Base-by-base conservation (phyloP, 345 rosid genomes). In the Murraya koenigii region DNA sequence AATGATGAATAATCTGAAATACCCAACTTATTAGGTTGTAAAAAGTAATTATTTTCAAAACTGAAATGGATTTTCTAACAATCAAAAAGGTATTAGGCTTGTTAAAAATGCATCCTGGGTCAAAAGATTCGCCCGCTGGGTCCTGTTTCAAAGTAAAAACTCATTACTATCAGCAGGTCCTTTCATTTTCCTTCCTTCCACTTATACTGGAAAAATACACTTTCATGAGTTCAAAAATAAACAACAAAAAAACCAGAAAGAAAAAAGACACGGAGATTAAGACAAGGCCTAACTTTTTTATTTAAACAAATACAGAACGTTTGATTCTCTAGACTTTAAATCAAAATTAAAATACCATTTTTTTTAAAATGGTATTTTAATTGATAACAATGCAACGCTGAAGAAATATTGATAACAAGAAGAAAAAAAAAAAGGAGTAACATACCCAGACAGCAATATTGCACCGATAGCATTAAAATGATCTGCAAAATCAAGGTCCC, bases 361-460 rank as follows among this genome's bases (percentile, higher is more conserved):
- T n/a, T 66, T 35, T 62, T n/a, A n/a, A n/a, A n/a, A n/a, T n/a
- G n/a, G n/a, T n/a, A n/a, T n/a, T n/a, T n/a, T n/a, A n/a, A n/a
- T n/a, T n/a, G n/a, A n/a, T n/a, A n/a, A n/a, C 56, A 49, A 30
- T 32, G 56, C 56, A 44, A 67, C 33, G 30, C 67, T 32, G 23
- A 69, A 69, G 3, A 17, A 0, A 47, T 26, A 44, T 25, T 1
- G 4, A 30, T 35, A 66, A 17, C 20, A 11, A 62, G 23, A 14
- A 33, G 3, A 23, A 11, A 66, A 9, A 23, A 11, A 66, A 9
- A 47, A 33, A n/a, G 1, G 75, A 35, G 8, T n/a, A 74, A 62
- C 77, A 79, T 82, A 84, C 89, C 86, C 56, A 81, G 68, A 68
- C 5, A 77, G 81, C 82, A 52, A 52, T 5, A 84, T 13, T 63